Base-by-base conservation (phyloP, 1,139 yeast genomes). In the Maudiozyma humilis region DNA sequence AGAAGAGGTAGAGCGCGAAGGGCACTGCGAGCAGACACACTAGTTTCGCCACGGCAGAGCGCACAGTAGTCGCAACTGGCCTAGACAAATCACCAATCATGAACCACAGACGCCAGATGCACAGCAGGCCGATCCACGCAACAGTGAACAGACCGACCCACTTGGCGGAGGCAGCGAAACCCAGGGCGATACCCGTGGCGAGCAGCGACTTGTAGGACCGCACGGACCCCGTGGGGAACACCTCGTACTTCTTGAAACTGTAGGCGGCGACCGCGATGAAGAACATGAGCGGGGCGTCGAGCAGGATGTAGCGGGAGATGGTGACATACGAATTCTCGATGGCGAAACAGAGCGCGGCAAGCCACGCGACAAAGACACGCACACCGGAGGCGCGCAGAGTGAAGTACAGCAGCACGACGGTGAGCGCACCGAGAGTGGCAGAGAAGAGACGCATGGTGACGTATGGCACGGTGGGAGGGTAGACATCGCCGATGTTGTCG, bases 91-190 rank as follows among this genome's bases (percentile, higher is more conserved):
- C 98, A 52, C 97, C 98, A 59, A 88, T 67, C 49, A 84, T 66
- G 63, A 86, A 78, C 96, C 96, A 89, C 55, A 91, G 66, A 60
- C 86, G 93, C 67, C 78, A 74, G 17, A 80, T 63, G 53, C 94
- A 87, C 50, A 78, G 64, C 4, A 75, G 43, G 40, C 98, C 98
- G 49, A 86, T 77, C 97, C 98, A 93, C 7, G 85, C 88, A 52
- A 89, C 66, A 33, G 98, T 91, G 71, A 91, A 91, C 40, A 91
- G 69, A 44, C 98, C 99, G 40, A 91, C 97, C 97, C 98, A 91
- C 65, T 93, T 93, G 38, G 95, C 81, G 37, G 89, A 78, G 30
- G 83, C 71, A 2, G 97, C 91, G 46, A 93, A 77, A 41, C 98
- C 99, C 44, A 93, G 71, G 15, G 83, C 83, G 42, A 87, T 66